Evolutionary conservation across 2,329 filamentous ascomycete species (phyloP), one percentile per base, ranked within the genome.

Genomic region (Didymella lethalis): DNA sequence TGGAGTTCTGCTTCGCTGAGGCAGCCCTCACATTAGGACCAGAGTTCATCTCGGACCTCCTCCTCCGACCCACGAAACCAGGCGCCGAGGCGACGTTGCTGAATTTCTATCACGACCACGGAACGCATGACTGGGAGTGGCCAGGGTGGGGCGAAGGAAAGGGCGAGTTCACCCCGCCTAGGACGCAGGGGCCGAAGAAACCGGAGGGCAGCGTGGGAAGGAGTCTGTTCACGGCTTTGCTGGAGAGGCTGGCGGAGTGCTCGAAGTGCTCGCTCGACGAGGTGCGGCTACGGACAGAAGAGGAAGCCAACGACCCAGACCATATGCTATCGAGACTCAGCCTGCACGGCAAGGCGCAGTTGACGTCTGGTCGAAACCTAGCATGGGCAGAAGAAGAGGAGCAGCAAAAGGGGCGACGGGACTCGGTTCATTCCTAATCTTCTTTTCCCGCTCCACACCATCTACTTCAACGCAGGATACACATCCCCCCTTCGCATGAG

Each of bases 401-500:
- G 20, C 49, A 59, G 47, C 46, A 45, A 4, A 54, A 59, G 29
- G 50, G 31, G 34, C 56, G 56, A 23, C 56, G 56, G 7, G 56
- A 59, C 11, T 59, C 56, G 2, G 50, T 59, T 14, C 56, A 59
- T 50, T 59, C 51, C 26, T 59, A 54, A 41, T 11, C 31, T 32
- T 32, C 36, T 10, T 16, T 2, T 7, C n/a, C 2, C 12, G 1
- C 11, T 2, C 25, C 23, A 16, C 10, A 10, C 7, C 29, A 46
- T 25, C 47, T 53, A 70, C 29, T 46, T 38, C 44, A 75, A 59
- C 48, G 71, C 70, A 40, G 75, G 63, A 68, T 79, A 79, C n/a
- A 78, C 74, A 66, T 78, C 77, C 52, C 80, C 83, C 70, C 87
- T 79, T 66, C 86, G 82, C 53, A 83, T 69, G 56, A 89, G 71